Evolutionary conservation across 345 rosid species (phyloP), one percentile per base, ranked within the genome.

Genomic region (Sonneratia caseolaris): DNA sequence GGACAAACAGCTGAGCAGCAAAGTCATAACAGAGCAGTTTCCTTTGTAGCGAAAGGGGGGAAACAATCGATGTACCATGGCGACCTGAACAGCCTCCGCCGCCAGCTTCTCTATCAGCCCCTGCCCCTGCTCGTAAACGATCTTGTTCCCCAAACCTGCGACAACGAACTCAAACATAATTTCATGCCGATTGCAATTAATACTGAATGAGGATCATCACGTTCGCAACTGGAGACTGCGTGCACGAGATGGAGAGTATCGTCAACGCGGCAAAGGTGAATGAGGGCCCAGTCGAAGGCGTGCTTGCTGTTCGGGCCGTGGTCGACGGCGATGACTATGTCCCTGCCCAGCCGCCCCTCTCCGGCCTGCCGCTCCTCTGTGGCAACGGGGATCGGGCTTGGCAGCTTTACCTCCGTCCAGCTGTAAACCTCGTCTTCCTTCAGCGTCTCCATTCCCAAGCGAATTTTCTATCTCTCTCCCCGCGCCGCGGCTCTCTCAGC

Each of bases 171-270:
- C 16, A 9, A 37, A 51, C 37, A 53, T 55, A 35, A n/a, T 24
- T n/a, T n/a, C 22, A 21, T 6, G 57, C 57, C 57, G 22, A 19
- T 15, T 16, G 5, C 14, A 19, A 2, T 2, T 9, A 19, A 53
- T 0, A 19, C 4, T 3, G 57, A 19, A 57, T 57, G 51, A 42
- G 45, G 45, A 47, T 57, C 22, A 2, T 4, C 22, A 8, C 35
- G 22, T 57, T 21, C 64, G 64, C n/a, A 57, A 92, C 95, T 84
- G 68, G 95, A 86, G 79, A 93, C 90, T 38, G 93, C 97, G 64
- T 89, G 96, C 36, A 90, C 86, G 65, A 93, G 93, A 73, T 90
- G 95, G 55, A 93, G 68, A 66, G 97, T 93, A 79, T 92, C 96
- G n/a, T 95, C 90, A 53, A 85, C 85, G 42, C 95, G 82, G 79